phyloP scores from a whole-genome alignment of 306 rosid species.

The Quercus gilva region DNA sequence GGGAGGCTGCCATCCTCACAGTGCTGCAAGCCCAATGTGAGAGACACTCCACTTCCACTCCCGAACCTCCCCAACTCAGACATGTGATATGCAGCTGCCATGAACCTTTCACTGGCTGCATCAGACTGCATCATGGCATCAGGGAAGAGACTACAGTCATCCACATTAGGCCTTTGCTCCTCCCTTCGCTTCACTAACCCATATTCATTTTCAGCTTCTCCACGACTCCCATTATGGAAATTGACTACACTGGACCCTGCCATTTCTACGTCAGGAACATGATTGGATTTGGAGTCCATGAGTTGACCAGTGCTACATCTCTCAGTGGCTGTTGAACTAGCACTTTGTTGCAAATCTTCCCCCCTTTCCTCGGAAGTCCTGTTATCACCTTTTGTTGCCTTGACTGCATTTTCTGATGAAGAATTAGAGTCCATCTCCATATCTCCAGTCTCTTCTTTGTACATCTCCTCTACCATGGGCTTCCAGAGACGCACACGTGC shows the following conservation, averaged over 20 bases:
- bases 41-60: conserved; percentile 57
- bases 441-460: conserved; percentile 72
- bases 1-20: conserved; percentile 57
- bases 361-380: conserved; percentile 41
- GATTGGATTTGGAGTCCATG: conserved; percentile 46
- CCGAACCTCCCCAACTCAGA: conserved; percentile 57
- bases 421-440: conserved; percentile 63
- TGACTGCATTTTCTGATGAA: conserved; percentile 59
- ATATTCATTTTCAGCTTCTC: conserved; percentile 36
- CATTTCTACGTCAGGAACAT: conserved; percentile 40
- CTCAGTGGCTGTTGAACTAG: conserved; percentile 44
- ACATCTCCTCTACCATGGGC: conserved; percentile 90
- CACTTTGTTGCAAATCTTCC: conserved; percentile 58
- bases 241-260: conserved; percentile 35
- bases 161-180: conserved; percentile 45
- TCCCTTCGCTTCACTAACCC: conserved; percentile 36
- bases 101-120: conserved; percentile 41
- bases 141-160: conserved; percentile 40
- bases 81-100: conserved; percentile 57
- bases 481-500: conserved; percentile 91
- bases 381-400: conserved; percentile 44
- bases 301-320: conserved; percentile 44
- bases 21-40: conserved; percentile 78
- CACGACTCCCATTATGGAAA: conserved; percentile 29
- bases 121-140: conserved; percentile 41